Evolutionary conservation across 371 early-diverging fungal genomes (phyloP), one percentile per base, ranked within the genome.

Genomic region (Mucor plumbeus): DNA sequence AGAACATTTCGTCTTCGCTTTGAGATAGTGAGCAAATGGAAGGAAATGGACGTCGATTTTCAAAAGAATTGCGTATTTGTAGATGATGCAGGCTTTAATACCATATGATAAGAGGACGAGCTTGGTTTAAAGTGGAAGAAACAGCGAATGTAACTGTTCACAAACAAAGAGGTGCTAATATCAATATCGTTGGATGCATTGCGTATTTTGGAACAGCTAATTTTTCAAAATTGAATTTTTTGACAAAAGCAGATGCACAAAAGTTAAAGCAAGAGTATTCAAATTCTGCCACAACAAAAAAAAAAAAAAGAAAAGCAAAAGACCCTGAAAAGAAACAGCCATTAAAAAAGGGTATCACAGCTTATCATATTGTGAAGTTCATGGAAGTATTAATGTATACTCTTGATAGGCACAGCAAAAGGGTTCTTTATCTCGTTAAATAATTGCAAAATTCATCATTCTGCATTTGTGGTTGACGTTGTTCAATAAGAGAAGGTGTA

Each of bases 161-260:
- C 38, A 36, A 40, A 61, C 38, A 55, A 26, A 57, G 62, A 7
- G 9, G 38, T 36, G 47, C 38, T 19, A 63, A 68, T 47, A 36
- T 56, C 35, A 67, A 31, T 39, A 66, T 59, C 50, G 69, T 63
- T 11, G 69, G 59, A 14, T 68, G 63, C 34, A 63, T 68, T 53
- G 57, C 69, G 50, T 40, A 31, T 4, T 64, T 15, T 56, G 64
- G 64, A 7, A 53, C 54, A 15, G 60, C 59, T 33, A 66, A 66
- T 19, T 59, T 66, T 40, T 66, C 43, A 2, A 66, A 53, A 56
- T 56, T 56, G 35, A 56, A 61, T 21, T 44, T 44, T 40, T 61
- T 67, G 34, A 54, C 59, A 54, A 26, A 41, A 35, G 4, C 9
- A 31, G 55, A 66, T 54, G 41, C 54, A 50, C 43, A 66, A 39